A percentile compares a stretch with the other conserved stretches of the same genome.
These are phyloP conservation scores for Mycena rosella DNA, from an alignment of 768 basidiomycete species.

Conservation along the genomic window DNA sequence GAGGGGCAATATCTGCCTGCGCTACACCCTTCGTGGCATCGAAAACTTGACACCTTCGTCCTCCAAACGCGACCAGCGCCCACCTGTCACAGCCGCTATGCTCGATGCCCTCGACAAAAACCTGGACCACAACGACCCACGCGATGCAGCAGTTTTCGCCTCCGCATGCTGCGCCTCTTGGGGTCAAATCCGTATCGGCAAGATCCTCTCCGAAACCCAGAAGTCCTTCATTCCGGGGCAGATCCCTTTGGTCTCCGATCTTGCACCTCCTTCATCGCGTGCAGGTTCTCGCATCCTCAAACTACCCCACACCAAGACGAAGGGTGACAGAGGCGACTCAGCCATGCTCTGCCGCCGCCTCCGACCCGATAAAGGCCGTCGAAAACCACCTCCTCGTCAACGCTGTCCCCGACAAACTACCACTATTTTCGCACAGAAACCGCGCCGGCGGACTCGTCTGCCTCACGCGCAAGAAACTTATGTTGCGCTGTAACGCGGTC, in stretches of 20 bases:
- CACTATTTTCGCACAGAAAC: slow-evolving; percentile 6
- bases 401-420: not conserved
- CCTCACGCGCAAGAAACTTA: slow-evolving; percentile 29
- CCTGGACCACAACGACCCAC: slow-evolving; percentile 14
- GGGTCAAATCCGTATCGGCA: slow-evolving; percentile 31
- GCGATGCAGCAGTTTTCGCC: slow-evolving; percentile 28
- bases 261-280: not conserved
- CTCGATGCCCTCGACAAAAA: slow-evolving; percentile 5
- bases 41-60: slow-evolving; percentile 25
- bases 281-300: not conserved
- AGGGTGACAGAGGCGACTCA: not conserved
- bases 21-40: slow-evolving; percentile 20
- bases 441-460: slow-evolving; percentile 3
- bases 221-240: not conserved
- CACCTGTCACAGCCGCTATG: slow-evolving; percentile 10
- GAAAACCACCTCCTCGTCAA: slow-evolving; percentile 3
- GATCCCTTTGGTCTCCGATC: not conserved
- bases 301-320: not conserved
- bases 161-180: slow-evolving; percentile 31
- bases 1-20: slow-evolving; percentile 4
- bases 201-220: slow-evolving; percentile 26
- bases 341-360: slow-evolving; percentile 1
- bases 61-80: not conserved
- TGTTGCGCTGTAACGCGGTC: slow-evolving; percentile 36
- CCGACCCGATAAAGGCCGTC: slow-evolving; percentile 4